Percentiles rank a stretch among this genome's conserved stretches.
These are phyloP conservation scores for Teratosphaeria gauchensis DNA, from an alignment of 2,329 filamentous ascomycete species.

Conservation along the genomic window DNA sequence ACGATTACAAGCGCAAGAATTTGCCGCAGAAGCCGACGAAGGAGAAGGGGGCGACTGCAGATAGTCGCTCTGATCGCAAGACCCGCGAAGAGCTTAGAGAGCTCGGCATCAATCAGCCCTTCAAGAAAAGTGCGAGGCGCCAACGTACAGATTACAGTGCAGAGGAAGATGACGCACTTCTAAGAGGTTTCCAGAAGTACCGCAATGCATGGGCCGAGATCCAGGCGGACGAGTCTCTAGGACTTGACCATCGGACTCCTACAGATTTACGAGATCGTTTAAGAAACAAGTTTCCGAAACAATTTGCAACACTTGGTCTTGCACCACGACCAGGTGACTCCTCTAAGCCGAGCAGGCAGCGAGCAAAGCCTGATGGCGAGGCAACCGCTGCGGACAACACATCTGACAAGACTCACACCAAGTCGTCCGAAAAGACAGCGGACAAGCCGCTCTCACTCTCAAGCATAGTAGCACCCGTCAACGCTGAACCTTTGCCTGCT, in stretches of 20 bases:
- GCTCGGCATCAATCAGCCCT: slow-evolving; percentile 42
- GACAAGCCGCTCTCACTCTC: not conserved
- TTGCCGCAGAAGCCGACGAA: not conserved
- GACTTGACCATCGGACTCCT: slow-evolving; percentile 42
- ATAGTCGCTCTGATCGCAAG: slow-evolving; percentile 11
- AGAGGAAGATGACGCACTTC: slow-evolving; percentile 48
- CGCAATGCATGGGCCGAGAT: slow-evolving; percentile 53
- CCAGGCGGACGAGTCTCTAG: slow-evolving; percentile 43
- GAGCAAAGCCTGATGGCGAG: not conserved
- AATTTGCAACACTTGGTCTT: slow-evolving; percentile 42
- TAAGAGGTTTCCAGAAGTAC: slow-evolving; percentile 49
- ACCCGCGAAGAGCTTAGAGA: slow-evolving; percentile 27
- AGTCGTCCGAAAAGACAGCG: not conserved
- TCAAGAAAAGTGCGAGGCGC: slow-evolving; percentile 41
- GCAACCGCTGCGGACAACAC: not conserved
- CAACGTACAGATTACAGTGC: slow-evolving; percentile 47
- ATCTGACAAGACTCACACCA: not conserved
- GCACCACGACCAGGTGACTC: slow-evolving; percentile 25
- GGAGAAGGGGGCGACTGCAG: not conserved
- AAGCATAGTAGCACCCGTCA: not conserved
- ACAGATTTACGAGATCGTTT: slow-evolving; percentile 55
- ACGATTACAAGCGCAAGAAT: slow-evolving; percentile 11
- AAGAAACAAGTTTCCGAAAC: slow-evolving; percentile 48
- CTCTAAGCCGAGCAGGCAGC: not conserved
- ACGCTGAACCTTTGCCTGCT: not conserved